Base-by-base conservation (phyloP, 169 alveolate species). In the Plasmodium relictum region DNA sequence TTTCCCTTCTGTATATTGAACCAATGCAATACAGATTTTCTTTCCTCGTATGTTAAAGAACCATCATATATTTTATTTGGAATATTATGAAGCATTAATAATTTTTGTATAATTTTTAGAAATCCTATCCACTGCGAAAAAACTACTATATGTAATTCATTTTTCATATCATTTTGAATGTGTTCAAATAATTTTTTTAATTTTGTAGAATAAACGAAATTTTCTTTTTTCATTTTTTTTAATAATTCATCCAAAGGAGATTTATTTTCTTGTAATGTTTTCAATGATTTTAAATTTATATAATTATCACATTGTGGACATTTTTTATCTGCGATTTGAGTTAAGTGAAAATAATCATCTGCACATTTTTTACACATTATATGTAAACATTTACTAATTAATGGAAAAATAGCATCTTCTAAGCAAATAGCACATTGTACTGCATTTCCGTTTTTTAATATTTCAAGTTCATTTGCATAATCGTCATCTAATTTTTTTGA, bases 101-200 rank as follows among this genome's bases (percentile, higher is more conserved):
- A 74, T 39, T 88, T 74, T 45, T 74, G 62, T 0, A 88, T 88
- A 61, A 88, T 88, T 71, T 78, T 74, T 14, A 88, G 80, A 62
- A 74, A 73, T 9, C 89, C 88, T n/a, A 78, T 88, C 92, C 92
- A 88, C 12, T 88, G 92, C 2, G 92, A 88, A 72, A 88, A 88
- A 6, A 88, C 88, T 8, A 88, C 92, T 56, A 88, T 62, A 52
- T 88, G 88, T 54, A 74, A 63, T 26, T 78, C 92, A 41, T 78
- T 65, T 44, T 71, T 22, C 69, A 88, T 78, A 37, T 88, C 92
- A 18, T 78, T n/a, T 71, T 88, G 74, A 50, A 88, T 52, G 61
- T 88, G 88, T 24, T 78, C 85, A 69, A 88, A 69, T 70, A 88
- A 24, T 52, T 59, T 74, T 56, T 68, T 88, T 63, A 88, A 74